Evolutionary conservation across 371 early-diverging fungal species (phyloP), one percentile per base, ranked within the genome.

Genomic region (Mucor plumbeus): DNA sequence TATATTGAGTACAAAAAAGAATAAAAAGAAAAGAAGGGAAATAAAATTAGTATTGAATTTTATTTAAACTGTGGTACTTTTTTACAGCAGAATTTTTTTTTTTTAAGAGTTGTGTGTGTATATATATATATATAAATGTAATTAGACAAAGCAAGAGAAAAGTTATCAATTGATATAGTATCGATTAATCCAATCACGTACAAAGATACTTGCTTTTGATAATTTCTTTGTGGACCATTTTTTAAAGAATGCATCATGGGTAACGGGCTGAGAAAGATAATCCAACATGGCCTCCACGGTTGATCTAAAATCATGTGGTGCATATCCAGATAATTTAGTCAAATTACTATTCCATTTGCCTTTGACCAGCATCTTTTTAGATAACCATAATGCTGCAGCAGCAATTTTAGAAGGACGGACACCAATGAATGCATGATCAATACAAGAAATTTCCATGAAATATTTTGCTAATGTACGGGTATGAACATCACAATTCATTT

Each of bases 391-490:
- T 15, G 92, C 82, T 2, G 97, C 89, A 1, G 94, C 95, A 5
- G 99, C 96, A 34, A 95, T 77, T 63, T 87, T 72, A 21, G 95
- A 95, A 0, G 98, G 95, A 14, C 88, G 77, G 33, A 80, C 88
- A 36, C 66, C 67, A 50, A 98, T 76, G 69, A 97, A 94, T 17
- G 85, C 79, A 67, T 96, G 89, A 77, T 98, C 96, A 21, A 99
- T 74, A 13, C 95, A 82, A 14, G 95, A 86, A 6, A 97, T 85
- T 83, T 99, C 99, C 91, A 99, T 90, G 62, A 99, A 87, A 76
- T 97, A 99, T 77, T 97, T 97, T 10, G 97, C 98, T 14, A 99
- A 76, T 7, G 93, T 94, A 56, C 99, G 89, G 19, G 93, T 91
- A 72, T 92, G 91, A 41, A 91, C 81, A 70, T 98, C 94, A 75